These are phyloP conservation scores for Seiridium unicorne DNA, from an alignment of 2,329 filamentous ascomycete genomes.

Conservation along the genomic window DNA sequence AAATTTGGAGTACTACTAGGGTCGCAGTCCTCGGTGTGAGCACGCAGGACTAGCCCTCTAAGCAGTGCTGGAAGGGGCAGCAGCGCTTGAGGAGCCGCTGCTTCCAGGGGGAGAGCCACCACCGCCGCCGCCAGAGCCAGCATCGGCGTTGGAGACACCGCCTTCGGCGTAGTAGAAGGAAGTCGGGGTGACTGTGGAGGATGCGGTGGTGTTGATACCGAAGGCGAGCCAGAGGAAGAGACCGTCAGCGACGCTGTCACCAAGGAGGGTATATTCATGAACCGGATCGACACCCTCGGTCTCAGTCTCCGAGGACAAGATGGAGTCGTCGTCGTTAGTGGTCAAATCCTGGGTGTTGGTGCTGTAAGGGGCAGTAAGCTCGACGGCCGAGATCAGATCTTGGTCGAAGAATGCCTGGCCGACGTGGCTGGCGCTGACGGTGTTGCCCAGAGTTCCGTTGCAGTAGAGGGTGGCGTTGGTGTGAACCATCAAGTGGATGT, in stretches of 20 bases:
- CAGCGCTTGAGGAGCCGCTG: neutral
- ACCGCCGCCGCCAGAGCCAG: neutral
- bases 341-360: slow-evolving; percentile 4
- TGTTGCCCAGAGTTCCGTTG: slow-evolving; percentile 48
- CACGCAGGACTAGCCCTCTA: neutral
- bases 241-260: slow-evolving; percentile 2
- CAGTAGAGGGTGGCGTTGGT: slow-evolving; percentile 30
- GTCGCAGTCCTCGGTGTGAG: no score
- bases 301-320: neutral
- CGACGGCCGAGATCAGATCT: slow-evolving; percentile 41
- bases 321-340: neutral
- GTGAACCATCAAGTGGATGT: slow-evolving; percentile 50
- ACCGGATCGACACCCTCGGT: slow-evolving; percentile 5
- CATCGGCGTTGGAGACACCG: slow-evolving; percentile 10
- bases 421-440: slow-evolving; percentile 51
- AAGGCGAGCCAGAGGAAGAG: slow-evolving; percentile 5
- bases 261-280: neutral
- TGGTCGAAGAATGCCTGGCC: slow-evolving; percentile 67
- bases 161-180: slow-evolving; percentile 19
- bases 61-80: slow-evolving; percentile 4
- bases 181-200: slow-evolving; percentile 12
- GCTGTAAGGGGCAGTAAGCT: neutral
- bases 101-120: neutral
- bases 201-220: slow-evolving; percentile 13
- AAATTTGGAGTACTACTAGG: neutral